Conservation (phyloP, 805 yeast genomes). For the Cyberlindnera misumaiensis region DNA sequence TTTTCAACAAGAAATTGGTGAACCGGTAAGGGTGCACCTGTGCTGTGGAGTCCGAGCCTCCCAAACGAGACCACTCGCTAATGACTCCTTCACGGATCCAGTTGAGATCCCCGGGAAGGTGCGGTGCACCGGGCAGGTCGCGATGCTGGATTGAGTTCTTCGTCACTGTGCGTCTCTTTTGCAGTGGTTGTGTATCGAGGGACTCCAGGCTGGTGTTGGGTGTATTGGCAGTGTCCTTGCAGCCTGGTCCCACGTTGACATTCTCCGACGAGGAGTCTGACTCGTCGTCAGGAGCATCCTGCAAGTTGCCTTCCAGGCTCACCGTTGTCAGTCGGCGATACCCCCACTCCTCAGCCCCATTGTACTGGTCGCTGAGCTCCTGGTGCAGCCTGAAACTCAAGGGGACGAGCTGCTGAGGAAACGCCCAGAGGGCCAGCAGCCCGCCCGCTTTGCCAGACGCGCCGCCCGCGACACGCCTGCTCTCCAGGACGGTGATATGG, state of each 20-base stretch:
- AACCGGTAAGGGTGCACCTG: constrained; percentile 95
- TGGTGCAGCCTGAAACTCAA: constrained; percentile 81
- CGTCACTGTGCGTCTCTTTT: constrained; percentile 30
- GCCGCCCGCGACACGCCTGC: constrained; percentile 92
- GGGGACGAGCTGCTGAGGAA: constrained; percentile 91
- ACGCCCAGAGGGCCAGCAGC: constrained; percentile 89
- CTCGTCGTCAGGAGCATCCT: constrained; percentile 19
- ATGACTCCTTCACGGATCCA: constrained; percentile 71
- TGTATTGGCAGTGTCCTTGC: constrained; percentile 7
- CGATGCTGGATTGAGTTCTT: constrained; percentile 27
- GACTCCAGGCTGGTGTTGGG: constrained; percentile 11
- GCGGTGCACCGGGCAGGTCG: constrained; percentile 11
- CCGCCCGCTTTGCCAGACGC: constrained; percentile 99
- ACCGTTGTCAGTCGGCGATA: constrained; percentile 84
- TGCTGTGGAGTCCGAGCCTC: constrained; percentile 84
- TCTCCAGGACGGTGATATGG: constrained; percentile 80
- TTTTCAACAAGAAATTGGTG: constrained; percentile 73
- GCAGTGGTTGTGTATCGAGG: constrained; percentile 18
- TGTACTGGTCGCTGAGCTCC: constrained; percentile 66
- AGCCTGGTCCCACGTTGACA: constrained; percentile 15
- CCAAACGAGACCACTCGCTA: constrained; percentile 69
- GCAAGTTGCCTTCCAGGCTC: constrained; percentile 77
- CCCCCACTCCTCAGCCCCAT: constrained; percentile 90
- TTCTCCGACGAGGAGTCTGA: constrained; percentile 19
- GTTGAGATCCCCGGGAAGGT: constrained; percentile 57